Evolutionary conservation across 2,329 filamentous ascomycete species (phyloP), one percentile per base, ranked within the genome.

Genomic region (Colletotrichum paranaense): DNA sequence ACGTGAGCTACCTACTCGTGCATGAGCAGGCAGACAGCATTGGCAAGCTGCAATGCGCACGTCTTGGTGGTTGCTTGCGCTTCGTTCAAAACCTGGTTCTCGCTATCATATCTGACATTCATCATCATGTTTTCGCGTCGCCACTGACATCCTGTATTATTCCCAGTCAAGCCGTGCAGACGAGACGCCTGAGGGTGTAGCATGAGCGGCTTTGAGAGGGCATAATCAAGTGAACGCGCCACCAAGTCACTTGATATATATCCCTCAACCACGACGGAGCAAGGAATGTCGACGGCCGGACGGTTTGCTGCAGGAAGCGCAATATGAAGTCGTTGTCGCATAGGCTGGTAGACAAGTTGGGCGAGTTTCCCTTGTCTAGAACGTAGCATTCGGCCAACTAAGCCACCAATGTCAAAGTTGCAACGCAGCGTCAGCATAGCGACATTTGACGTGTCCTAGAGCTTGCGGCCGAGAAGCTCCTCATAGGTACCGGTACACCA

Each of bases 21-120:
- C 62, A 24, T 49, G 42, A 49, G 16, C 42, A n/a, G 53, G 64
- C 64, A 49, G 63, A 14, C 67, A 56, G 67, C 60, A 62, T 49
- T 22, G 14, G 67, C 35, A 26, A 12, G 60, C 60, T 66, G 60
- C 56, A 30, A 22, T 62, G 19, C 38, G 56, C 67, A 60, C 26
- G 42, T 38, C 19, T 32, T 19, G 32, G 65, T 56, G 46, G 26
- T 52, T 52, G 38, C 35, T 32, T 71, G 67, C 67, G 16, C 38
- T 19, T 42, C 38, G 16, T 42, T 60, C 46, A n/a, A 42, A 42
- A 42, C 14, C 16, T 55, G 35, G 53, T 56, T 12, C 38, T 26
- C 26, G 46, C 28, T 14, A 59, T 68, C 67, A 70, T 66, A 66
- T 71, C 24, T 71, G 62, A 65, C 55, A 60, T 24, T 32, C 38